These are phyloP conservation scores for Hanseniaspora thailandica DNA, from an alignment of 805 yeast species.

Conservation along the genomic window DNA sequence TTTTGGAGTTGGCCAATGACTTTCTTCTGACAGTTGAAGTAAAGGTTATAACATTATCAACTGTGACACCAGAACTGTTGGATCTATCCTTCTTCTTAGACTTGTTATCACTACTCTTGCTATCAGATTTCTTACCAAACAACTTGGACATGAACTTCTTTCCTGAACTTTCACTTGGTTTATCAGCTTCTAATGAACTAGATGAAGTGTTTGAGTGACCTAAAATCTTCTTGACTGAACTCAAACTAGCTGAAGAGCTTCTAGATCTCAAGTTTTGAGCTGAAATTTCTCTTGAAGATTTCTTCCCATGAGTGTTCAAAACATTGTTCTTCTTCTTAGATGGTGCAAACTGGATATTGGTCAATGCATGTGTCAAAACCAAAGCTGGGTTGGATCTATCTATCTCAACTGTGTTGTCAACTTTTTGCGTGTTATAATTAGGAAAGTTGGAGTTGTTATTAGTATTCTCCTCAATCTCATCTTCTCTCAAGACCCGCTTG, in stretches of 20 bases:
- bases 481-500: constrained; percentile 12
- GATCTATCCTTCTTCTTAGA: neutral
- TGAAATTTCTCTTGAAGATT: neutral
- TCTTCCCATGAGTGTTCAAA: neutral
- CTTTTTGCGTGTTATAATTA: neutral
- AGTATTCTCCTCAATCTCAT: neutral
- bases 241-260: neutral
- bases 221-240: neutral
- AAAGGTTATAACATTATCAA: neutral
- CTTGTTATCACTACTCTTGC: neutral
- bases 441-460: neutral
- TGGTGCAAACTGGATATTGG: constrained; percentile 11
- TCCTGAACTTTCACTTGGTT: neutral
- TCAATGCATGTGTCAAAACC: constrained; percentile 12
- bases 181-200: neutral
- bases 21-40: constrained; percentile 2
- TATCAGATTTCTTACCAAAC: neutral
- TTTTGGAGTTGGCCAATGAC: neutral
- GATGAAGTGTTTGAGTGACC: neutral
- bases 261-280: neutral
- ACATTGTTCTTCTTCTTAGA: neutral
- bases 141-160: neutral
- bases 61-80: neutral
- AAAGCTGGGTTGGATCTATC: constrained; percentile 11
- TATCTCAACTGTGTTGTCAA: neutral